A percentile compares a stretch with the other conserved stretches of the same genome.
phyloP scores from a whole-genome alignment of 805 yeast genomes.

The Ogataea methylovora region DNA sequence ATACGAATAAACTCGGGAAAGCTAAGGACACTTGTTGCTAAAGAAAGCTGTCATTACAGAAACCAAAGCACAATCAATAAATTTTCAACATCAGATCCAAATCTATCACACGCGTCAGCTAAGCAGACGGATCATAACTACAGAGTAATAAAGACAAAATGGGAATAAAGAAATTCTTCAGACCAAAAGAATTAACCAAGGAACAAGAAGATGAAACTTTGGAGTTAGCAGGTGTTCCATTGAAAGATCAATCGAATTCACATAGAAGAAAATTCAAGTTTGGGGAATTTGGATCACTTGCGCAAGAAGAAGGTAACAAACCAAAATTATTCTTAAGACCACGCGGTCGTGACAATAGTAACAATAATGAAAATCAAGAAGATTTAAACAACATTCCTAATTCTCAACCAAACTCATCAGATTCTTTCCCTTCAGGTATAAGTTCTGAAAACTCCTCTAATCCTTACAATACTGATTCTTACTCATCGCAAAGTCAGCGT shows the following conservation, averaged over 20 bases:
- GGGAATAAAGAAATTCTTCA: slow-evolving; percentile 45
- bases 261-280: slow-evolving; percentile 32
- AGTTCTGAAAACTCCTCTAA: slow-evolving; percentile 9
- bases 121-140: too few relatives aligned
- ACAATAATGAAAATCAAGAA: background rate
- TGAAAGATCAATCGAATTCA: slow-evolving; percentile 12
- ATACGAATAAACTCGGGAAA: too few relatives aligned
- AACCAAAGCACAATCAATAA: too few relatives aligned
- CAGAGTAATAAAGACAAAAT: slow-evolving; percentile 22
- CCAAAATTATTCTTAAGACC: slow-evolving; percentile 3
- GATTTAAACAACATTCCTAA: background rate
- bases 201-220: slow-evolving; percentile 34
- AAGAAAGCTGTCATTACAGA: too few relatives aligned
- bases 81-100: too few relatives aligned
- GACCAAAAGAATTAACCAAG: slow-evolving; percentile 37
- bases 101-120: too few relatives aligned
- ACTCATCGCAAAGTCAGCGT: background rate
- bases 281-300: slow-evolving; percentile 40
- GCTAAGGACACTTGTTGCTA: too few relatives aligned
- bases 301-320: slow-evolving; percentile 26
- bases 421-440: slow-evolving; percentile 9
- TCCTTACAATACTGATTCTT: background rate
- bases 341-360: slow-evolving; percentile 10
- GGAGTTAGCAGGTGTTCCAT: slow-evolving; percentile 33
- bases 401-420: background rate